Conservation (phyloP, 1,284 basidiomycete genomes). For the Cryptococcus hybrid region DNA sequence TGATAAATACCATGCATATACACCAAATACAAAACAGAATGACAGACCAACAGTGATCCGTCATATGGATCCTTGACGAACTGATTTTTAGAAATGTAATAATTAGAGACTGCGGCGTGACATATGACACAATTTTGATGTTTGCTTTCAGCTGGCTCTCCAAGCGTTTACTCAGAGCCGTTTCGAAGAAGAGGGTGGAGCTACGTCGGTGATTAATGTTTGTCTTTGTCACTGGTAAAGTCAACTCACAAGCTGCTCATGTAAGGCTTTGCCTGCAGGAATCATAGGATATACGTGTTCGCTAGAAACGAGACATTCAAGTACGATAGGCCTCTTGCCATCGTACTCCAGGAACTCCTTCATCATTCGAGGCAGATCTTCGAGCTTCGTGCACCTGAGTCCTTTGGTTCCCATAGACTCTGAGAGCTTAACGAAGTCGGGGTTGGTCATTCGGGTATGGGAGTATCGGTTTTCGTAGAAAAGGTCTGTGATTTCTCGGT, state of each 20-base stretch:
- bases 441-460: constrained; percentile 91
- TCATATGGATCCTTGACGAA: not conserved
- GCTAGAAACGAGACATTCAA: constrained; percentile 83
- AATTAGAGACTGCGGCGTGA: not conserved
- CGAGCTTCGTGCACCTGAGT: constrained; percentile 67
- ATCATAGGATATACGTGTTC: constrained; percentile 92
- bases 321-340: constrained; percentile 75
- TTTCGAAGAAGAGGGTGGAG: constrained; percentile 32
- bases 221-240: not conserved
- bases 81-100: not conserved
- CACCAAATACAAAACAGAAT: constrained; percentile 9
- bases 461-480: constrained; percentile 95
- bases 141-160: not conserved
- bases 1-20: constrained; percentile 11
- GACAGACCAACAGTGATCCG: not conserved
- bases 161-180: constrained; percentile 5
- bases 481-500: constrained; percentile 60
- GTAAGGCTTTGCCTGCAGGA: constrained; percentile 83
- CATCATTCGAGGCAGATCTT: constrained; percentile 90
- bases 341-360: constrained; percentile 95
- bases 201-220: constrained; percentile 1
- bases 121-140: not conserved
- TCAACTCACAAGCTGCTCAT: constrained; percentile 67
- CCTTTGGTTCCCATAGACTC: constrained; percentile 89
- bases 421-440: constrained; percentile 87